Evolutionary conservation across 179 eudicot species (phyloP), one percentile per base, ranked within the genome.

Genomic region (Camellia oleifera): DNA sequence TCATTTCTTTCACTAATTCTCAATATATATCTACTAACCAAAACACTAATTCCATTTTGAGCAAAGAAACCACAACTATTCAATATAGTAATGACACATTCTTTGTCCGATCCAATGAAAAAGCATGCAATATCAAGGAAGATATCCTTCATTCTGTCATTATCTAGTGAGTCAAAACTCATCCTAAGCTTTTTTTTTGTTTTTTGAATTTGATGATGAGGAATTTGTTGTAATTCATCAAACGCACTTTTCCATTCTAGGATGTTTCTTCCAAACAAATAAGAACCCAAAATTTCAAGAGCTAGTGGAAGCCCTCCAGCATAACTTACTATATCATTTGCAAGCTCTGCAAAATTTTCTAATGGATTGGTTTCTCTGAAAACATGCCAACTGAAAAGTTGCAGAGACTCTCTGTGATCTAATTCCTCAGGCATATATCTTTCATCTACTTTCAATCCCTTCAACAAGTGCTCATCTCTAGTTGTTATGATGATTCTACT

Each of bases 101-200:
- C 74, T 66, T 7, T 67, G 2, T 67, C 56, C 5, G 7, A 17
- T 5, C 64, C 63, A 20, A 23, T 53, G 23, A 77, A 77, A 7
- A 69, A 65, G 50, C 72, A 48, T 11, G 79, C 70, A 50, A 77
- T 77, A 77, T 77, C 79, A 20, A 77, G 80, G 17, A 77, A 77
- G 2, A 67, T 52, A 18, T 40, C 62, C 68, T 66, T 15, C 12
- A 14, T 20, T 3, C 68, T 44, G 18, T 53, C 61, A 13, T 48
- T n/a, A 42, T 44, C 44, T 50, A 77, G 65, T 13, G 74, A 64
- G 32, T 77, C 71, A 66, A 11, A 77, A 66, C 80, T 77, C 17
- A 77, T 64, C 23, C 13, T 15, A 50, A 77, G 79, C 8, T 65
- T 48, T 17, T 14, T 7, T 7, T 20, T 20, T 20, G 23, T 20